phyloP scores from a whole-genome alignment of 2,329 filamentous ascomycete species.

The Ophiocordyceps robertsii region DNA sequence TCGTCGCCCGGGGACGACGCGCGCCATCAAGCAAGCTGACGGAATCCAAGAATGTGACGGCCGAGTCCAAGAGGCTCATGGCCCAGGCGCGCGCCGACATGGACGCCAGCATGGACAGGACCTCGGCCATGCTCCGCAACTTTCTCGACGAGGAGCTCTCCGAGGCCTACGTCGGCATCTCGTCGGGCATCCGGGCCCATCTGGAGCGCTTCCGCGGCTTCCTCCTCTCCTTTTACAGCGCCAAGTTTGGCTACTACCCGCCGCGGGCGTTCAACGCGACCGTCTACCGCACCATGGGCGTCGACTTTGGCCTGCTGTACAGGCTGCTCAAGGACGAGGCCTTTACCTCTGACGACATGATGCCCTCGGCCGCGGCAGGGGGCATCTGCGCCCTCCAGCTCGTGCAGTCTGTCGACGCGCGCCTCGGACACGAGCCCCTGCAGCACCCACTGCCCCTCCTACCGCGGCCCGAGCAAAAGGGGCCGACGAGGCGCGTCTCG shows the following conservation, averaged over 20 bases:
- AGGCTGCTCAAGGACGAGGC: constrained; percentile 53
- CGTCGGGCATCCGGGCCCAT: constrained; percentile 47
- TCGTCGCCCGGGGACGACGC: not conserved
- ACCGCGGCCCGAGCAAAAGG: constrained; percentile 29
- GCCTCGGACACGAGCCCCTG: constrained; percentile 46
- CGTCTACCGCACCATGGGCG: constrained; percentile 46
- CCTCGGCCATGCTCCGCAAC: constrained; percentile 42
- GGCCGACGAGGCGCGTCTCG: constrained; percentile 19
- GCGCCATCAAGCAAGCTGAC: constrained; percentile 8
- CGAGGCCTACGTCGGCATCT: constrained; percentile 49
- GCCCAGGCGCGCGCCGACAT: constrained; percentile 50
- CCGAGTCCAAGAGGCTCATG: constrained; percentile 50
- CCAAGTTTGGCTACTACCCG: constrained; percentile 60
- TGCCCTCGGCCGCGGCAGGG: constrained; percentile 42
- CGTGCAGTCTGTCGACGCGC: constrained; percentile 50
- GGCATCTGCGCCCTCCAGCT: constrained; percentile 60
- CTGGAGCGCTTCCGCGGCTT: constrained; percentile 61
- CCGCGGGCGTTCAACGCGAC: constrained; percentile 33
- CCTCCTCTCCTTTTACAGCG: constrained; percentile 50
- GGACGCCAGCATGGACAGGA: constrained; percentile 46
- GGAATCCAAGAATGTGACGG: constrained; percentile 27
- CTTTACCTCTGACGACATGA: constrained; percentile 34
- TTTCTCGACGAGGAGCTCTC: constrained; percentile 64
- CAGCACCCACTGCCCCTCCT: constrained; percentile 53
- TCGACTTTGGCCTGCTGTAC: constrained; percentile 60